Evolutionary conservation across 805 yeast genomes (phyloP).

Genomic region (Candida argentea): DNA sequence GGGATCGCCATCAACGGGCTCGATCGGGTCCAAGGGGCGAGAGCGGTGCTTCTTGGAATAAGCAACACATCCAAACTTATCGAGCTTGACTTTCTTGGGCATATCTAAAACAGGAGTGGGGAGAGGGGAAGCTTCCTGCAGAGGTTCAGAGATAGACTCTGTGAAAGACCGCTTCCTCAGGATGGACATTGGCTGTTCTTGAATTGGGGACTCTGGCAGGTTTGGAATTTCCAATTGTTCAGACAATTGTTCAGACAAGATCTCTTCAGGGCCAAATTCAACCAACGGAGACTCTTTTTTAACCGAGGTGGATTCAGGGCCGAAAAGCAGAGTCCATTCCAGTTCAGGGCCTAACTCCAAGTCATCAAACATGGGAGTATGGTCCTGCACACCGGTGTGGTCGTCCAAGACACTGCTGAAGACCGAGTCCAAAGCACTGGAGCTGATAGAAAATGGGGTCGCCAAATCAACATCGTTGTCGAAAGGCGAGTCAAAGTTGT

Average conservation of each 20-base stretch:
- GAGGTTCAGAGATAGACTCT: constrained; percentile 2
- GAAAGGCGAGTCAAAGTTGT: not conserved
- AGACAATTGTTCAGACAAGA: constrained; percentile 4
- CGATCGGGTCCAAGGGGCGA: constrained; percentile 63
- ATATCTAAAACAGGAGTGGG: constrained; percentile 23
- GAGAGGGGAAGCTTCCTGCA: constrained; percentile 21
- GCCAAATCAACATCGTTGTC: constrained; percentile 5
- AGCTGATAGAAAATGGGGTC: constrained; percentile 45
- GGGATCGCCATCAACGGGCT: constrained; percentile 50
- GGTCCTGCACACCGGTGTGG: constrained; percentile 22
- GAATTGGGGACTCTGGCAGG: constrained; percentile 1
- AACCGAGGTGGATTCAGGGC: constrained; percentile 6
- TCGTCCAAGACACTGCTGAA: constrained; percentile 32
- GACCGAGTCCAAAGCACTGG: constrained; percentile 42
- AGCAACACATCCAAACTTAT: constrained; percentile 64
- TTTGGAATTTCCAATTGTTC: constrained; percentile 3
- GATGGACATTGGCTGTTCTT: constrained; percentile 14
- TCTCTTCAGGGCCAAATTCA: constrained; percentile 3
- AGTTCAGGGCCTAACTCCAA: constrained; percentile 31
- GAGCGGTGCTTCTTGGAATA: constrained; percentile 72
- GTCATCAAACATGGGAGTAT: constrained; percentile 56
- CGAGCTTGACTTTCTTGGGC: constrained; percentile 29
- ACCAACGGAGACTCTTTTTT: constrained; percentile 1
- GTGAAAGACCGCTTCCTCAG: constrained; percentile 5
- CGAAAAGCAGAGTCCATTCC: constrained; percentile 58